Percentiles rank a stretch among this genome's conserved stretches.
Evolutionary conservation across 1,284 basidiomycete species (phyloP).

Genomic region (Melampsora americana): DNA sequence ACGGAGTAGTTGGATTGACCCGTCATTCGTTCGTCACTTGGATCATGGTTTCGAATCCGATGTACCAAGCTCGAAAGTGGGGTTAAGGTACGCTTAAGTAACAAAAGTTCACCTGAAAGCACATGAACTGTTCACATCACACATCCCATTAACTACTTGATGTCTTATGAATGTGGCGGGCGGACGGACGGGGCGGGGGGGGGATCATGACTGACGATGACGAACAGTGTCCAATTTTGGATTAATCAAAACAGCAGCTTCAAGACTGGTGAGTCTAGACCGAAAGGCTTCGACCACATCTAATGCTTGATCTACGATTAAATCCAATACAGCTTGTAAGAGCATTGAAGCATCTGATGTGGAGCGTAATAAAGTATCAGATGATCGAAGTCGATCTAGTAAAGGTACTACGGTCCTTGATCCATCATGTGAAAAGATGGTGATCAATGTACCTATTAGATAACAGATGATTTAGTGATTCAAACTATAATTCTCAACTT

Average conservation of each 20-base stretch:
- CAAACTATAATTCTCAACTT: no score
- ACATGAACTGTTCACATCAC: conserved; percentile 35
- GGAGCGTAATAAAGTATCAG: conserved; percentile 44
- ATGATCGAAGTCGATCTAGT: conserved; percentile 34
- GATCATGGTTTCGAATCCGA: conserved; percentile 45
- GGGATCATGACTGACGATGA: conserved; percentile 30
- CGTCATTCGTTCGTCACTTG: not conserved
- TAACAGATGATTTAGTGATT: not conserved
- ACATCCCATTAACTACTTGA: no score
- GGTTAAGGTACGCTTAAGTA: conserved; percentile 45
- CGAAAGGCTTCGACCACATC: conserved; percentile 45
- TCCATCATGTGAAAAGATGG: conserved; percentile 45
- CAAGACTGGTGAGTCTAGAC: conserved; percentile 44
- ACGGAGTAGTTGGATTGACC: not conserved
- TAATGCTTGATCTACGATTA: conserved; percentile 46
- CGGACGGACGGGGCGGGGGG: no score
- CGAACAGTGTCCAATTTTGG: conserved; percentile 46
- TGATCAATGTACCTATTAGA: conserved; percentile 45
- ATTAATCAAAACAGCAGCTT: conserved; percentile 45
- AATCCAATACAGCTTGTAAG: conserved; percentile 47
- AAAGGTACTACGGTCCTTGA: conserved; percentile 31
- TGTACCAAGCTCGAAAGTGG: conserved; percentile 45
- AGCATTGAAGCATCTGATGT: conserved; percentile 47
- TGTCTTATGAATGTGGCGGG: no score
- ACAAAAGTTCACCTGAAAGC: conserved; percentile 45